Conservation (phyloP, 495 filamentous ascomycete species). For the Stereocaulon alpinum region DNA sequence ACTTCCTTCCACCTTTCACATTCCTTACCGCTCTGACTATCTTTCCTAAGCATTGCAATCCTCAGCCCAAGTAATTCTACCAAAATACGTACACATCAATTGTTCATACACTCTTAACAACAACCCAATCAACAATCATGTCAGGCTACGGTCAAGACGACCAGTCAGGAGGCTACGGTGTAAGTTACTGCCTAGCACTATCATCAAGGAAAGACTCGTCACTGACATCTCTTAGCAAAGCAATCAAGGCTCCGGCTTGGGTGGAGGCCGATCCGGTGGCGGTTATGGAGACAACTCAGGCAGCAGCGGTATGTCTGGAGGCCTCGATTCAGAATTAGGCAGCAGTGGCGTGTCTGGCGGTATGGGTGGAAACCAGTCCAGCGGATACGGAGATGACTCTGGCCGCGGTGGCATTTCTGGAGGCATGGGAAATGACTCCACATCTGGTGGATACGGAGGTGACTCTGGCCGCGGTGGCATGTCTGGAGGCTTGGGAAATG, state of each 20-base stretch:
- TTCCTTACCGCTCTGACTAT: neutral
- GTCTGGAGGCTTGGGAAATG: too few relatives aligned
- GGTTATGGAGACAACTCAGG: slow-evolving; percentile 16
- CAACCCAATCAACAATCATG: slow-evolving; percentile 16
- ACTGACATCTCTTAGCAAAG: slow-evolving; percentile 1
- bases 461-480: too few relatives aligned
- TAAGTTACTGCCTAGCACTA: slow-evolving; percentile 4
- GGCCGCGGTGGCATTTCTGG: too few relatives aligned
- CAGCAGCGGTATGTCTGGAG: slow-evolving; percentile 10
- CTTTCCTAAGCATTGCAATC: neutral
- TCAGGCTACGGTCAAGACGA: slow-evolving; percentile 22
- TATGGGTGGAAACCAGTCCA: too few relatives aligned
- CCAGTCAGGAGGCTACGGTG: slow-evolving; percentile 14
- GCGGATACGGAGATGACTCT: too few relatives aligned
- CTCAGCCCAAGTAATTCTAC: neutral
- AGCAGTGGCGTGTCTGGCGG: too few relatives aligned
- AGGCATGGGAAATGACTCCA: too few relatives aligned
- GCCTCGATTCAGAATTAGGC: too few relatives aligned
- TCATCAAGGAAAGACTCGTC: neutral
- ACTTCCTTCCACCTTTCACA: neutral
- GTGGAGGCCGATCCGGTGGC: slow-evolving; percentile 5
- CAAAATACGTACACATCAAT: neutral
- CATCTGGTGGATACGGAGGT: too few relatives aligned
- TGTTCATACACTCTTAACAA: neutral
- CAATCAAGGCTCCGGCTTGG: neutral